These are phyloP conservation scores for Ziziphus jujuba DNA, from an alignment of 306 rosid species.

Conservation along the genomic window DNA sequence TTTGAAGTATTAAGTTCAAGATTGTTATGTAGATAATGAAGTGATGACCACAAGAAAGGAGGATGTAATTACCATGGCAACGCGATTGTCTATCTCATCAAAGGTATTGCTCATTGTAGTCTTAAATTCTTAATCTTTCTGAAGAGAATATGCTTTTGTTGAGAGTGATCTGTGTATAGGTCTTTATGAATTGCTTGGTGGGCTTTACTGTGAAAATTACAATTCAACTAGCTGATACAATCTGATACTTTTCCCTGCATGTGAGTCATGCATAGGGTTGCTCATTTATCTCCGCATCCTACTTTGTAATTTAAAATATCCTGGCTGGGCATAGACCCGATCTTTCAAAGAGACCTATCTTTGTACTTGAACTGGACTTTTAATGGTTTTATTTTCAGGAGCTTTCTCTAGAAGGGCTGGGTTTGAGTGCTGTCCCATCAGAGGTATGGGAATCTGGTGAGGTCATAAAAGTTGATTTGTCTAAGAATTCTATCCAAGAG, in stretches of 20 bases:
- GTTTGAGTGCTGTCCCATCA: slow-evolving; percentile 72
- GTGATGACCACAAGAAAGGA: slow-evolving; percentile 50
- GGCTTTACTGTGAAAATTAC: neutral
- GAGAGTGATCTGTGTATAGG: slow-evolving; percentile 1
- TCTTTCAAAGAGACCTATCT: neutral
- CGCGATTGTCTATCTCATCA: slow-evolving; percentile 78
- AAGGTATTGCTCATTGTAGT: slow-evolving; percentile 52
- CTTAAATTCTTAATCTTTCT: neutral
- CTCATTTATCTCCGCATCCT: neutral
- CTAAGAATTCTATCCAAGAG: slow-evolving; percentile 80
- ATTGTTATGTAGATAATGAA: slow-evolving; percentile 57
- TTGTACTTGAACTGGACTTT: neutral
- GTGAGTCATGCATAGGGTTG: neutral
- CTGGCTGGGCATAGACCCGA: neutral
- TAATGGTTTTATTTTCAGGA: slow-evolving; percentile 54
- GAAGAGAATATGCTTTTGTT: neutral
- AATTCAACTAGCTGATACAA: neutral
- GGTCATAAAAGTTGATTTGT: slow-evolving; percentile 64
- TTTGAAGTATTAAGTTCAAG: slow-evolving; percentile 18
- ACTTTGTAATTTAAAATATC: neutral
- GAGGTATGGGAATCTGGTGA: slow-evolving; percentile 86
- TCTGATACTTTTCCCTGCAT: neutral
- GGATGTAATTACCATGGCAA: slow-evolving; percentile 67
- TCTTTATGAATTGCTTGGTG: slow-evolving; percentile 1
- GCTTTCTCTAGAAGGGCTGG: slow-evolving; percentile 75